Evolutionary conservation across 495 filamentous ascomycete species (phyloP).

Genomic region (Trichoderma parareesei): DNA sequence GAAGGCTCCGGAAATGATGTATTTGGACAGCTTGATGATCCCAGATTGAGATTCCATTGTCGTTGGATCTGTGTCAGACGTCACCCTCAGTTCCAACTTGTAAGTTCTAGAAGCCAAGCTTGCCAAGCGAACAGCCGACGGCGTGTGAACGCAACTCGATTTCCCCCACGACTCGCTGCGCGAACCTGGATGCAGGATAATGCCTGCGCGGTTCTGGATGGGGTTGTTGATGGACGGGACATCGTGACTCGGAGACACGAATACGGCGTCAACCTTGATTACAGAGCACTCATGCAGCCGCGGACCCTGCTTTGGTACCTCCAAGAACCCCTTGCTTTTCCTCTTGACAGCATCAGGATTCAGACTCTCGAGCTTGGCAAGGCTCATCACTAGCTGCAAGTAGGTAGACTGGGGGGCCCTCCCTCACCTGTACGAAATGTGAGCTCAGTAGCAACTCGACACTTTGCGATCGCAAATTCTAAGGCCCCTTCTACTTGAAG

Average conservation of each 20-base stretch:
- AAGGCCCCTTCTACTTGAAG: too few species aligned
- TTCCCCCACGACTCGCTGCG: not conserved
- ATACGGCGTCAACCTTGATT: not conserved
- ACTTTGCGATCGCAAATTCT: too few species aligned
- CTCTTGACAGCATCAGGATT: not conserved
- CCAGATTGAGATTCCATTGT: not conserved
- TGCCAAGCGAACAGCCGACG: not conserved
- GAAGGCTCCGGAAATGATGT: conserved; percentile 4
- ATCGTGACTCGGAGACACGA: too few species aligned
- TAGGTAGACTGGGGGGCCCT: not conserved
- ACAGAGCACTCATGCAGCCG: not conserved
- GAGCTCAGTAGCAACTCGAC: too few species aligned
- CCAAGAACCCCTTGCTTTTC: not conserved
- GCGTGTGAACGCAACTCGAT: not conserved
- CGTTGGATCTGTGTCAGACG: not conserved
- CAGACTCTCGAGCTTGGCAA: not conserved
- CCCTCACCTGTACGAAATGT: too few species aligned
- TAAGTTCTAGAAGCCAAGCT: not conserved
- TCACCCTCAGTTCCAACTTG: not conserved
- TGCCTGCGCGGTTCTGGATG: too few species aligned
- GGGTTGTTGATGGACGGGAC: too few species aligned
- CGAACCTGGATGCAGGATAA: not conserved
- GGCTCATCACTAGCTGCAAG: not conserved
- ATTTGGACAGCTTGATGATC: not conserved
- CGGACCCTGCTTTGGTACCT: not conserved